These are phyloP conservation scores for Hibiscus trionum DNA, from an alignment of 345 rosid genomes.

Conservation along the genomic window DNA sequence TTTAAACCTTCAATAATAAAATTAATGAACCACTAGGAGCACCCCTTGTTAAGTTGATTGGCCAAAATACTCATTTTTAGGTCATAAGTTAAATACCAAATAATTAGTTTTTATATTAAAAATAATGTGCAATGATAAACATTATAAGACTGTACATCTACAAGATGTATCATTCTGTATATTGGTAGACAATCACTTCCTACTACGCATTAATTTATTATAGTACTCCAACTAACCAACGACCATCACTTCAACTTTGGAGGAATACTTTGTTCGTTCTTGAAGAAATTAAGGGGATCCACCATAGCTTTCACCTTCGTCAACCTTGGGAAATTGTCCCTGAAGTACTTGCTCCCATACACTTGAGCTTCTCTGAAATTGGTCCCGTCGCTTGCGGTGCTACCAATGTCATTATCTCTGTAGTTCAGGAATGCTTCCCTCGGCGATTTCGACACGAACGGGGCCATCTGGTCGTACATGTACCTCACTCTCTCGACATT, in stretches of 20 bases:
- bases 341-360: slow-evolving; percentile 22
- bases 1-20: too few relatives aligned
- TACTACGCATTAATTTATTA: too few relatives aligned
- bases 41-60: too few relatives aligned
- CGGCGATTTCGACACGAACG: slow-evolving; percentile 17
- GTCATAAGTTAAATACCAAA: too few relatives aligned
- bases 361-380: not conserved
- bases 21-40: too few relatives aligned
- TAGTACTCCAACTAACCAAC: not conserved
- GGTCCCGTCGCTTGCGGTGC: not conserved
- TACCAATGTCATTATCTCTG: slow-evolving; percentile 11
- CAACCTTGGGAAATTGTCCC: slow-evolving; percentile 23
- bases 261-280: slow-evolving; percentile 41
- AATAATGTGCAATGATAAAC: too few relatives aligned
- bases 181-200: too few relatives aligned
- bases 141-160: too few relatives aligned
- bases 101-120: too few relatives aligned
- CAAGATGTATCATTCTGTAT: too few relatives aligned
- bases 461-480: slow-evolving; percentile 3
- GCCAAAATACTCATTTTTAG: too few relatives aligned
- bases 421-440: slow-evolving; percentile 13
- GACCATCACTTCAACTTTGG: not conserved
- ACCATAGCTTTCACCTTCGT: slow-evolving; percentile 26
- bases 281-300: slow-evolving; percentile 37
- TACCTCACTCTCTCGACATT: not conserved